A percentile compares a stretch with the other conserved stretches of the same genome.
phyloP scores from a whole-genome alignment of 1,284 basidiomycete species.

The Cryptococcus amylolentus region DNA sequence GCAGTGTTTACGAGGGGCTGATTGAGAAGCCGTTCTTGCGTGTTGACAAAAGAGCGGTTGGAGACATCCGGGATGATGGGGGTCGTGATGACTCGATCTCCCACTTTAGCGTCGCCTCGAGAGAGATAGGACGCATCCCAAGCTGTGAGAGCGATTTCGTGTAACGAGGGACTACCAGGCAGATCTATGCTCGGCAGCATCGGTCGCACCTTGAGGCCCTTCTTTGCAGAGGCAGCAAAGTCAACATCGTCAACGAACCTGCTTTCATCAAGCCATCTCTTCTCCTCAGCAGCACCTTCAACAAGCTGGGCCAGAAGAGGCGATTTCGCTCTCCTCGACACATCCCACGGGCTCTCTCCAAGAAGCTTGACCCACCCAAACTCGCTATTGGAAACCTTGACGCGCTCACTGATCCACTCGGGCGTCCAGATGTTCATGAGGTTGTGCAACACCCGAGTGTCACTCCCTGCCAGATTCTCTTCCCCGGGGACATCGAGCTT shows the following conservation, averaged over 20 bases:
- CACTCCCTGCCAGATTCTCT: conserved; percentile 57
- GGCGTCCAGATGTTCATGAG: conserved; percentile 89
- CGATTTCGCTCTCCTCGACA: conserved; percentile 16
- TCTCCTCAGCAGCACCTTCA: conserved; percentile 15
- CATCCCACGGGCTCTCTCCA: conserved; percentile 59
- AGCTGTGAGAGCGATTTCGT: conserved; percentile 59
- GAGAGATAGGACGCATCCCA: conserved; percentile 78
- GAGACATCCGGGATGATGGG: conserved; percentile 70
- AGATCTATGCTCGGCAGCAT: conserved; percentile 39
- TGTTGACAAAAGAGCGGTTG: conserved; percentile 75
- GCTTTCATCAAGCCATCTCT: conserved; percentile 7
- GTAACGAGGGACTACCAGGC: conserved; percentile 24
- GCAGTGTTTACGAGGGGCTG: conserved; percentile 66
- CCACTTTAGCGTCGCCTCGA: conserved; percentile 68
- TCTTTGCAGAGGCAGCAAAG: conserved; percentile 54
- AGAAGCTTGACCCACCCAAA: conserved; percentile 76
- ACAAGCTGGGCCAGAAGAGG: conserved; percentile 4
- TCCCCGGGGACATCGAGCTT: conserved; percentile 64
- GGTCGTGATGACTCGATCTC: conserved; percentile 79
- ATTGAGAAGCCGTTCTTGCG: conserved; percentile 56
- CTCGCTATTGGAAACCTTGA: conserved; percentile 51
- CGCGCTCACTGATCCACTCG: conserved; percentile 71
- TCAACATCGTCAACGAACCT: conserved; percentile 26
- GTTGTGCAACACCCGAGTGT: conserved; percentile 63
- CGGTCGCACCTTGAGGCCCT: conserved; percentile 42